phyloP scores from a whole-genome alignment of 2,329 filamentous ascomycete species.

The Colletotrichum destructivum region DNA sequence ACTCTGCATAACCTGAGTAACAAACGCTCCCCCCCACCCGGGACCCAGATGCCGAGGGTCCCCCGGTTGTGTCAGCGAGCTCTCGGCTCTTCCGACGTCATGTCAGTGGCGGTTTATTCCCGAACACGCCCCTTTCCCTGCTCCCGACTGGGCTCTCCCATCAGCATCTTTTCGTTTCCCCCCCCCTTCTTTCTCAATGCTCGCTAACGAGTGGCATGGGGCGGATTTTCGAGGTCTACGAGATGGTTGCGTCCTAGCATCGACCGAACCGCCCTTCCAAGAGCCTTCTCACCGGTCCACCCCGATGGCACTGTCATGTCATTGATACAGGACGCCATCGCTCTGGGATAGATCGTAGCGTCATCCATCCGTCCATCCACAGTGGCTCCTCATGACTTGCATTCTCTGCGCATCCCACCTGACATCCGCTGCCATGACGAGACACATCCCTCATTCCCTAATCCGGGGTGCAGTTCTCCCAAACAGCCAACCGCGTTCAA shows the following conservation, averaged over 20 bases:
- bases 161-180: not conserved
- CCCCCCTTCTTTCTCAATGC: not conserved
- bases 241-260: not conserved
- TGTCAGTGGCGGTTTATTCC: slow-evolving; percentile 14
- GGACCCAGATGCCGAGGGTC: slow-evolving; percentile 29
- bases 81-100: slow-evolving; percentile 25
- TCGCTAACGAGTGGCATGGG: slow-evolving; percentile 4
- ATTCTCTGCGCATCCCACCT: not conserved
- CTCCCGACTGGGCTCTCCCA: not conserved
- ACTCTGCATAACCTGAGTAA: slow-evolving; percentile 1
- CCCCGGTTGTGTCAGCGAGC: slow-evolving; percentile 11
- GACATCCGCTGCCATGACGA: slow-evolving; percentile 9
- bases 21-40: not conserved
- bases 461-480: not conserved
- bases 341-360: not conserved
- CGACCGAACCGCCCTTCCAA: not conserved
- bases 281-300: not conserved
- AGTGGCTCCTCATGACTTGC: slow-evolving; percentile 2
- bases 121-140: slow-evolving; percentile 1
- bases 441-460: slow-evolving; percentile 5
- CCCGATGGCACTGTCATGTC: not conserved
- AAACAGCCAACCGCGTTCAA: slow-evolving; percentile 14
- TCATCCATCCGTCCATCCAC: slow-evolving; percentile 13
- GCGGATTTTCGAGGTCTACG: not conserved
- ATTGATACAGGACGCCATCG: not conserved